Conservation (phyloP, 495 filamentous ascomycete species). For the Lasiosphaeris hirsuta region DNA sequence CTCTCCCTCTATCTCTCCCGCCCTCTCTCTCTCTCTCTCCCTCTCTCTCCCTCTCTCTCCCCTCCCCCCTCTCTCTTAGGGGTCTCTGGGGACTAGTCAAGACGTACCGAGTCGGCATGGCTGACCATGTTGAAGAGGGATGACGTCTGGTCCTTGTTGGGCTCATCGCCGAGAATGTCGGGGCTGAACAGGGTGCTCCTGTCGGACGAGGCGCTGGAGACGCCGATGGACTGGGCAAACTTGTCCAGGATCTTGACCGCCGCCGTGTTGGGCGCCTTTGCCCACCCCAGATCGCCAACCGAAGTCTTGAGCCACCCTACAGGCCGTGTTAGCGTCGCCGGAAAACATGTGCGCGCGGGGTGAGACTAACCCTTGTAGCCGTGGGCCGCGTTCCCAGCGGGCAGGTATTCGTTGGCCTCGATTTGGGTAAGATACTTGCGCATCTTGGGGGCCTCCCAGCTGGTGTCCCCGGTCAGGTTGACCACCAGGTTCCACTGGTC, state of each 20-base stretch:
- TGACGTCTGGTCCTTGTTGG: conserved; percentile 32
- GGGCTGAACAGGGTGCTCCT: conserved; percentile 20
- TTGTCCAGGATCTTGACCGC: conserved; percentile 24
- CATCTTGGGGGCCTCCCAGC: conserved; percentile 28
- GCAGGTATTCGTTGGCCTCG: conserved; percentile 39
- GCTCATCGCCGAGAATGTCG: conserved; percentile 36
- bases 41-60: too few relatives aligned
- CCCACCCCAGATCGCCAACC: conserved; percentile 16
- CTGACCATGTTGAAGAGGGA: conserved; percentile 38
- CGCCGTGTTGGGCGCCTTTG: conserved; percentile 11
- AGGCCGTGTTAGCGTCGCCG: conserved; percentile 33
- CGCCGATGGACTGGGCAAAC: conserved; percentile 22
- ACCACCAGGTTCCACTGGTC: conserved; percentile 33
- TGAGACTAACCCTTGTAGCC: conserved; percentile 29
- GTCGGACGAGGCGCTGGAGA: conserved; percentile 18
- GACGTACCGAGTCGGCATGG: conserved; percentile 32
- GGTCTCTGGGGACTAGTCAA: too few relatives aligned
- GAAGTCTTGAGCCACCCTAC: conserved; percentile 5
- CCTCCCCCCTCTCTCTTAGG: too few relatives aligned
- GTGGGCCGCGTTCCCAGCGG: conserved; percentile 30
- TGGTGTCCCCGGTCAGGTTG: conserved; percentile 12
- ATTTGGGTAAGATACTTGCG: conserved; percentile 33
- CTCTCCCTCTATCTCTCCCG: too few relatives aligned
- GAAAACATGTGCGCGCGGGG: not conserved
- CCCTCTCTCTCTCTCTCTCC: too few relatives aligned